phyloP scores from a whole-genome alignment of 805 yeast species.

The Hanseniaspora pseudoguilliermondii region DNA sequence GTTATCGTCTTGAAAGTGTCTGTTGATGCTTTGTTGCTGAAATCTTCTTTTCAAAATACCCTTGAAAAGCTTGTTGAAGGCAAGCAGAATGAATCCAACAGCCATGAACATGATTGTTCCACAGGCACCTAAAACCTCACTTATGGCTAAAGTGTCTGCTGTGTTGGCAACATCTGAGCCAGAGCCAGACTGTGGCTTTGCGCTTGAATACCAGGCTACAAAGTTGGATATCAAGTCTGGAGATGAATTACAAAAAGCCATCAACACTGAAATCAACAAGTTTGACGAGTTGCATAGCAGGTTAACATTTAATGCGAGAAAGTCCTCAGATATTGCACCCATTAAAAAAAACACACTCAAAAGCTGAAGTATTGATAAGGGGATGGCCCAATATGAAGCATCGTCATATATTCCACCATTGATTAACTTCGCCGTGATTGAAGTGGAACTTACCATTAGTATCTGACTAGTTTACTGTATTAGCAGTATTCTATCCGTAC shows the following conservation, averaged over 20 bases:
- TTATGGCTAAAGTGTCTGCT: slow-evolving; percentile 24
- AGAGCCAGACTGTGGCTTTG: not conserved
- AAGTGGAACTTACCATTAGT: not conserved
- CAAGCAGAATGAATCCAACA: slow-evolving; percentile 24
- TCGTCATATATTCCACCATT: slow-evolving; percentile 18
- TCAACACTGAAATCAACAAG: slow-evolving; percentile 22
- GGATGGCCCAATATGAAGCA: slow-evolving; percentile 17
- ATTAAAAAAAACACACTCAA: slow-evolving; percentile 22
- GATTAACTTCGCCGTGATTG: not conserved
- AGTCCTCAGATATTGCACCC: slow-evolving; percentile 29
- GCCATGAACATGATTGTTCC: slow-evolving; percentile 29
- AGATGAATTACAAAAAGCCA: slow-evolving; percentile 30
- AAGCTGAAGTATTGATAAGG: slow-evolving; percentile 22
- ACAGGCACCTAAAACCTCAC: slow-evolving; percentile 29
- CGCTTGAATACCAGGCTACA: slow-evolving; percentile 24
- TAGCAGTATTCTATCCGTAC: too few relatives aligned
- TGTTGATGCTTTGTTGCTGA: slow-evolving; percentile 8
- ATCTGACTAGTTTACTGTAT: too few relatives aligned
- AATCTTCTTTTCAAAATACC: not conserved
- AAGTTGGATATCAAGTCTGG: slow-evolving; percentile 29
- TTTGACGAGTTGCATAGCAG: slow-evolving; percentile 16
- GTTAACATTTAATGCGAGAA: slow-evolving; percentile 26
- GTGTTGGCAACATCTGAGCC: slow-evolving; percentile 4
- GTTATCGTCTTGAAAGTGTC: slow-evolving; percentile 14
- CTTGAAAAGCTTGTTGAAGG: slow-evolving; percentile 18